Conservation (phyloP, 805 yeast genomes). For the Saturnispora bothae region DNA sequence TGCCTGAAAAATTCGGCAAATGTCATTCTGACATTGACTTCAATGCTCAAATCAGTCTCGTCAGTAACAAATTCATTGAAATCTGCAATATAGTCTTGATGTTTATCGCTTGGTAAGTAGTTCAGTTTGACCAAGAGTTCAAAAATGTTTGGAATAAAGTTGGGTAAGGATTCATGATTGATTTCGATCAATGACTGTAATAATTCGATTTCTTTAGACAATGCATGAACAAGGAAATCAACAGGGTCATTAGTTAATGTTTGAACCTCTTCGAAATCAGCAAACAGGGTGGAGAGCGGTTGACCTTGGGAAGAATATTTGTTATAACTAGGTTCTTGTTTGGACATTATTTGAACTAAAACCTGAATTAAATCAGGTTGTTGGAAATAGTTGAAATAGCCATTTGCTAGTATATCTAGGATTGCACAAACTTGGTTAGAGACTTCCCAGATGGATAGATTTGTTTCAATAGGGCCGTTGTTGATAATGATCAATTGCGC, state of each 20-base stretch:
- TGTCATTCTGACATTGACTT: constrained; percentile 48
- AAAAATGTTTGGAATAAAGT: constrained; percentile 15
- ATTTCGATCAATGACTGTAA: constrained; percentile 22
- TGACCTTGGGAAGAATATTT: constrained; percentile 8
- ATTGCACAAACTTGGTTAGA: constrained; percentile 14
- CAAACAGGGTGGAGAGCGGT: constrained; percentile 9
- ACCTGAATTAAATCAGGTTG: constrained; percentile 10
- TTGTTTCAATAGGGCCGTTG: constrained; percentile 16
- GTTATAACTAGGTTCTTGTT: constrained; percentile 14
- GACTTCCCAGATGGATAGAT: background rate
- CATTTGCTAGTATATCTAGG: constrained; percentile 21
- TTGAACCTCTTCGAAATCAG: constrained; percentile 17
- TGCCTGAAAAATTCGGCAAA: constrained; percentile 47
- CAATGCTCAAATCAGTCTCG: constrained; percentile 58
- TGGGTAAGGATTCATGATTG: constrained; percentile 10
- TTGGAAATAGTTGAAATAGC: constrained; percentile 18
- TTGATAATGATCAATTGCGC: constrained; percentile 19
- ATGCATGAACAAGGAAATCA: constrained; percentile 13
- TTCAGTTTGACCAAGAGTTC: constrained; percentile 30
- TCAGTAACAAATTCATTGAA: constrained; percentile 62
- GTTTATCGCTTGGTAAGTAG: constrained; percentile 31
- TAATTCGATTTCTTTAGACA: constrained; percentile 25
- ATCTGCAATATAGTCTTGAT: constrained; percentile 46
- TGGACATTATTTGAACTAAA: constrained; percentile 15
- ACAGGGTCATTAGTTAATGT: constrained; percentile 15